Evolutionary conservation across 1,284 basidiomycete genomes (phyloP).

Genomic region (Marasmius tenuissimus): DNA sequence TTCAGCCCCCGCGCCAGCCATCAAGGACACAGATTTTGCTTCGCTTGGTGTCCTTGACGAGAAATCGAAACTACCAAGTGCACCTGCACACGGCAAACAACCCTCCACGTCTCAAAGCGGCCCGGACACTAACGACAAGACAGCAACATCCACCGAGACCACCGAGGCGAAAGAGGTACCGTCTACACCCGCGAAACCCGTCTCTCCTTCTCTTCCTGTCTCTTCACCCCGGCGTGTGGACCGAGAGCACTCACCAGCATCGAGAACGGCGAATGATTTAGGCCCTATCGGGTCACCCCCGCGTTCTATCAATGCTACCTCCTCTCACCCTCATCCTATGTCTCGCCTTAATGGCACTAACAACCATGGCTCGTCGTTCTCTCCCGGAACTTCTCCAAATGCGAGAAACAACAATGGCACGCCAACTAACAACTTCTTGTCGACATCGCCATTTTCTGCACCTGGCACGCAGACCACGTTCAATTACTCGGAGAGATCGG

Average conservation of each 20-base stretch:
- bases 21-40: conserved; percentile 75
- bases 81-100: conserved; percentile 40
- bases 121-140: conserved; percentile 13
- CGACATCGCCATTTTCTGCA: conserved; percentile 69
- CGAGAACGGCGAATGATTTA: conserved; percentile 49
- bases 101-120: conserved; percentile 26
- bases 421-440: conserved; percentile 31
- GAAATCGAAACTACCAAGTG: conserved; percentile 42
- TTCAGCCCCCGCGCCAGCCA: conserved; percentile 74
- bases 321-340: conserved; percentile 33
- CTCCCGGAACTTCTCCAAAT: conserved; percentile 49
- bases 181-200: neutral
- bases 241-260: conserved; percentile 34
- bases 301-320: conserved; percentile 40
- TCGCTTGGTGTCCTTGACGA: conserved; percentile 62
- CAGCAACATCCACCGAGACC: neutral
- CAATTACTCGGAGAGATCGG: conserved; percentile 8
- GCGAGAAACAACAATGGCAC: conserved; percentile 24
- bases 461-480: conserved; percentile 63
- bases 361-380: conserved; percentile 38
- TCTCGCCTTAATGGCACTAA: conserved; percentile 24
- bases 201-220: conserved; percentile 44
- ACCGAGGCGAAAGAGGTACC: conserved; percentile 12
- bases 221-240: conserved; percentile 43
- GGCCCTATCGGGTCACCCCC: conserved; percentile 80